Evolutionary conservation across 116 monocot species (phyloP).

Genomic region (Papilionanthe hybrid): DNA sequence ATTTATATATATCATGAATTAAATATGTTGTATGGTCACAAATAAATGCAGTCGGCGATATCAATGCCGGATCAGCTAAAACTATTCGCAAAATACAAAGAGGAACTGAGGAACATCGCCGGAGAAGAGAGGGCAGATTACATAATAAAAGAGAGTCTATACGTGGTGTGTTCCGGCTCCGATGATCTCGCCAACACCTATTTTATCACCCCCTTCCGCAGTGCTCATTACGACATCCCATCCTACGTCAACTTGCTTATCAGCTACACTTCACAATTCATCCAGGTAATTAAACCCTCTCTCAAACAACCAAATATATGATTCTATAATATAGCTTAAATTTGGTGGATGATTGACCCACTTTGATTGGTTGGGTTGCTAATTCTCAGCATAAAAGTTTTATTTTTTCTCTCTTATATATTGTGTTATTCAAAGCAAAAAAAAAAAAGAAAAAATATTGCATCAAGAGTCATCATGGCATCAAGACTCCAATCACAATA

Average conservation of each 20-base stretch:
- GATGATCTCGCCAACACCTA: conserved; percentile 46
- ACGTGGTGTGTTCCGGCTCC: conserved; percentile 24
- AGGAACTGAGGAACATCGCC: conserved; percentile 18
- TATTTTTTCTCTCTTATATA: too few relatives aligned
- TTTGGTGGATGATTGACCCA: too few relatives aligned
- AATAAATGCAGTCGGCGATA: conserved; percentile 23
- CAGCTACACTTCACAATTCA: conserved; percentile 25
- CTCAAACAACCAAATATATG: background rate
- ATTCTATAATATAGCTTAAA: too few relatives aligned
- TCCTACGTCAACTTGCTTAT: conserved; percentile 35
- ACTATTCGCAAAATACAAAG: conserved; percentile 38
- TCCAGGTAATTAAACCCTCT: conserved; percentile 15
- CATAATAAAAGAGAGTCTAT: conserved; percentile 22
- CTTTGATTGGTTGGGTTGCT: too few relatives aligned
- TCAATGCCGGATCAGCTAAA: conserved; percentile 35
- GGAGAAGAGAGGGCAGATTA: conserved; percentile 16
- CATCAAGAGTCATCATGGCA: too few relatives aligned
- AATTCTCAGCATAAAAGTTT: too few relatives aligned
- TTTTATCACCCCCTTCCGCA: conserved; percentile 36
- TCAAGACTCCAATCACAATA: too few relatives aligned
- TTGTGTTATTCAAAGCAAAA: too few relatives aligned
- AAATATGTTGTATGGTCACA: too few relatives aligned
- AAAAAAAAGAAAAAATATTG: too few relatives aligned
- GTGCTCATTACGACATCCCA: conserved; percentile 19
- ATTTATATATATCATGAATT: too few relatives aligned